phyloP scores from a whole-genome alignment of 2,329 filamentous ascomycete genomes.

The Neopestalotiopsis sp. region DNA sequence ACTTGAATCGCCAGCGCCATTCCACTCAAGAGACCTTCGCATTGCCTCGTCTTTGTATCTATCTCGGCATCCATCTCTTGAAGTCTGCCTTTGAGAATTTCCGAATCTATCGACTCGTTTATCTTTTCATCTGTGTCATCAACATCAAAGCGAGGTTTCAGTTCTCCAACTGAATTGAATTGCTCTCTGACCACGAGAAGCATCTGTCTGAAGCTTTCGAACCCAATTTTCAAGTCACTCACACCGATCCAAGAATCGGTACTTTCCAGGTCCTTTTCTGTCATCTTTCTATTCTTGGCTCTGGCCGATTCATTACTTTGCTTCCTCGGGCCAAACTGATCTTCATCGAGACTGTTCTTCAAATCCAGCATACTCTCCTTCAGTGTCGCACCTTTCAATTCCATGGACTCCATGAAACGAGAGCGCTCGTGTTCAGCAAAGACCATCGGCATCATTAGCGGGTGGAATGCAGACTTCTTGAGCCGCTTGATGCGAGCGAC shows the following conservation, averaged over 20 bases:
- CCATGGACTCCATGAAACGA: slow-evolving; percentile 21
- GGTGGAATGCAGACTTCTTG: slow-evolving; percentile 22
- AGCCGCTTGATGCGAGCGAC: neutral
- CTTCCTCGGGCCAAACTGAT: too few species aligned
- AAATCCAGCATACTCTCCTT: too few species aligned
- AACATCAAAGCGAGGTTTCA: neutral
- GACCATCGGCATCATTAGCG: slow-evolving; percentile 27
- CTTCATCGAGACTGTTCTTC: too few species aligned
- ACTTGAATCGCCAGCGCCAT: too few species aligned
- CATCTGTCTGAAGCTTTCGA: slow-evolving; percentile 21
- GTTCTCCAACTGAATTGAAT: neutral
- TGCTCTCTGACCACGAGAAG: slow-evolving; percentile 19
- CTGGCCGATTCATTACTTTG: too few species aligned
- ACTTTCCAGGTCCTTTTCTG: slow-evolving; percentile 22
- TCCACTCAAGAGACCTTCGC: too few species aligned
- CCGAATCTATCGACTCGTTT: neutral
- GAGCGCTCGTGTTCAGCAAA: slow-evolving; percentile 25
- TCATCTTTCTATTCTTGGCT: slow-evolving; percentile 10
- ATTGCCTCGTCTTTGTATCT: too few species aligned
- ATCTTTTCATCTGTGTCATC: neutral
- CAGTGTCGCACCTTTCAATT: neutral
- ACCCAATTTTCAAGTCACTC: slow-evolving; percentile 25
- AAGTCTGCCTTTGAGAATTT: neutral
- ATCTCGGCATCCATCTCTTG: too few species aligned
- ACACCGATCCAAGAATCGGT: slow-evolving; percentile 24